A percentile compares a stretch with the other conserved stretches of the same genome.
phyloP scores from a whole-genome alignment of 768 basidiomycete species.

The Pholiota molesta region DNA sequence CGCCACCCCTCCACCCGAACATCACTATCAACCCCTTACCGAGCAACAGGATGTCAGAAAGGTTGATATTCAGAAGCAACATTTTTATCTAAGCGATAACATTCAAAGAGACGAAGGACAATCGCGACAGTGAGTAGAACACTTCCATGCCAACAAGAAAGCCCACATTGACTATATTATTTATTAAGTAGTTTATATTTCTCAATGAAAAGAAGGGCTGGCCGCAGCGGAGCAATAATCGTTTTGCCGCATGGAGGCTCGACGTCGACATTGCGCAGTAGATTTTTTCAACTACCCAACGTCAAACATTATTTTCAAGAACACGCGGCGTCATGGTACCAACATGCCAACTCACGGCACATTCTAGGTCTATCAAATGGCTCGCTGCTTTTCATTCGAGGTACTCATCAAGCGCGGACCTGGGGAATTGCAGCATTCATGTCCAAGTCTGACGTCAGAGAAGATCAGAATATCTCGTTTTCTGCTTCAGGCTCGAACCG shows the following conservation, averaged over 20 bases:
- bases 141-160: neutral
- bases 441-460: neutral
- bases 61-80: neutral
- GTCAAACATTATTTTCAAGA: constrained; percentile 8
- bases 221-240: constrained; percentile 7
- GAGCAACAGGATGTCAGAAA: neutral
- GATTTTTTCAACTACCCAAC: neutral
- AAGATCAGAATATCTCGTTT: neutral
- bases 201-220: neutral
- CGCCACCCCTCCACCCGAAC: neutral
- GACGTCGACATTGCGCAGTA: neutral
- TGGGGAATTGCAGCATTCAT: constrained; percentile 14
- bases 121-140: neutral
- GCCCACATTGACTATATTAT: too few species aligned
- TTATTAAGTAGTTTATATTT: neutral
- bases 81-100: constrained; percentile 1
- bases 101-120: neutral
- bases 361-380: constrained; percentile 4
- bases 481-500: neutral
- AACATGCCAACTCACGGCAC: neutral
- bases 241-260: constrained; percentile 9
- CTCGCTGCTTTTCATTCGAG: constrained; percentile 5
- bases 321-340: constrained; percentile 11
- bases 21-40: neutral
- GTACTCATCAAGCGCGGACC: constrained; percentile 2